These are phyloP conservation scores for Tricholoma saponaceum DNA, from an alignment of 768 basidiomycete genomes.

Conservation along the genomic window DNA sequence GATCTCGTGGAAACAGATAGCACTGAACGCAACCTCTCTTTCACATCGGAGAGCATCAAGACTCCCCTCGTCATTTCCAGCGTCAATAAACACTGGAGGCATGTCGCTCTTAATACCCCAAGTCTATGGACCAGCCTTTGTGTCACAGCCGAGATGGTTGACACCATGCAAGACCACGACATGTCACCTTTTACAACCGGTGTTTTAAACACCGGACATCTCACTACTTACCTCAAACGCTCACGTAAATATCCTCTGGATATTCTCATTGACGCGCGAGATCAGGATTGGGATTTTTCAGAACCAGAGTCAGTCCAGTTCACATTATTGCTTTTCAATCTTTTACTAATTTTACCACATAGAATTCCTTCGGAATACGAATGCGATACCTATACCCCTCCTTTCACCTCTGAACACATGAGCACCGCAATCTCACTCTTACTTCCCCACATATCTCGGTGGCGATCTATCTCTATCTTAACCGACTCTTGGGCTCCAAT, in stretches of 20 bases:
- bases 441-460: constrained; percentile 48
- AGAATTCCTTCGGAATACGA: constrained; percentile 26
- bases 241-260: constrained; percentile 48
- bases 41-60: constrained; percentile 37
- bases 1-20: constrained; percentile 17
- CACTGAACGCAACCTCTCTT: constrained; percentile 19
- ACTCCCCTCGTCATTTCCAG: constrained; percentile 42
- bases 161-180: constrained; percentile 8
- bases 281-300: constrained; percentile 54
- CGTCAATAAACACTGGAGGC: constrained; percentile 51
- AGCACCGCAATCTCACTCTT: constrained; percentile 39
- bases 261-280: constrained; percentile 55
- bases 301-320: constrained; percentile 42
- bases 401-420: constrained; percentile 44
- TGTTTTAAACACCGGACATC: constrained; percentile 31
- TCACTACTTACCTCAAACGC: constrained; percentile 38
- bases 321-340: not conserved
- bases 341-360: not conserved
- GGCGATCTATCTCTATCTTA: constrained; percentile 49
- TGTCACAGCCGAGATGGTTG: constrained; percentile 38
- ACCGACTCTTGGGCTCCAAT: constrained; percentile 59
- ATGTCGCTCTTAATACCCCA: constrained; percentile 43
- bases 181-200: constrained; percentile 2
- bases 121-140: constrained; percentile 54
- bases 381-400: constrained; percentile 24